Base-by-base conservation (phyloP, 73 alveolate species). In the Paramecium sonneborni region DNA sequence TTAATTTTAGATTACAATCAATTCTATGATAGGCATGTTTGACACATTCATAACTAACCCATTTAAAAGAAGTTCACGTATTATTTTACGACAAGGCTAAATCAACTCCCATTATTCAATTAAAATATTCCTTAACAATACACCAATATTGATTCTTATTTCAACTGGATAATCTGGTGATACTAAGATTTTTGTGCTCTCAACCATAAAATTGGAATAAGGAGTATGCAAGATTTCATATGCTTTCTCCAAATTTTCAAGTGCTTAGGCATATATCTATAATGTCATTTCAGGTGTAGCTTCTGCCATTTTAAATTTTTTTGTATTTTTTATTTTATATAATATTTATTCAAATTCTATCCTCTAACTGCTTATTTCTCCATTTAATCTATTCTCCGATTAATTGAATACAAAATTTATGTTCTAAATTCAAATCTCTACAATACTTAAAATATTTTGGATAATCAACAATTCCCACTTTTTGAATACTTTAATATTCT, bases 21-120 rank as follows among this genome's bases (percentile, higher is more conserved):
- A 35, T 88, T 88, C 94, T 24, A 88, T 69, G 37, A 88, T 88
- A 48, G 91, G 85, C 84, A 88, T 43, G 37, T 88, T 82, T 68
- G 85, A 55, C 18, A 55, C 94, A 88, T 88, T 88, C 94, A 88
- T 88, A 10, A 88, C 85, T 34, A 88, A 44, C 35, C 94, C 94
- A 69, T 88, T 76, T 35, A 88, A 70, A n/a, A 88, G 58, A 24
- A 88, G 69, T 44, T 88, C 94, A 38, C 94, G 70, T 21, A 88
- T 88, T 11, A 69, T 76, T 72, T 88, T 79, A 30, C 90, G 44
- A 30, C 24, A 44, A 7, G 90, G 90, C 23, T 79, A 41, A 10
- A 79, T 79, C 20, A 8, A 43, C 24, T 79, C 90, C 90, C 90
- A 79, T 39, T 79, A 79, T 34, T 79, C 44, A 30, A 46, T 46